Base-by-base conservation (phyloP, 805 yeast species). In the Kuraishia molischiana region DNA sequence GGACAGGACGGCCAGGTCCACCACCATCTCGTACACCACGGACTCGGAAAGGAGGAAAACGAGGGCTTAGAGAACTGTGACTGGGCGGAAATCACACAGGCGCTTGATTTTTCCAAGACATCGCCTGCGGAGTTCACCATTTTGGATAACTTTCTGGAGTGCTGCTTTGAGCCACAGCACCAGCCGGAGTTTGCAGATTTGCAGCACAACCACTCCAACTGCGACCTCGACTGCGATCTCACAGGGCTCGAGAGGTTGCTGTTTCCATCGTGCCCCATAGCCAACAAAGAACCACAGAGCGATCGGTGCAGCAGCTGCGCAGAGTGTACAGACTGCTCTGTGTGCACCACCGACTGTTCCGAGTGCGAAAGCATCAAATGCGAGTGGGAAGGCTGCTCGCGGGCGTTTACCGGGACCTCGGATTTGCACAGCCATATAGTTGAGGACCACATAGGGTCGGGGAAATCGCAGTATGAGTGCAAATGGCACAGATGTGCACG, bases 401-500 rank as follows among this genome's bases (percentile, higher is more conserved):
- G 13, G 6, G 43, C 43, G 2, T 87, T 85, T 49, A 40, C 50
- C 3, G 54, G 69, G 4, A 71, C 82, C 3, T 73, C 74, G 11
- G 81, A 70, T 4, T 64, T 92, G 37, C 85, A 87, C 29, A 63
- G 70, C 4, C 98, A 92, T 57, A 50, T 92, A 15, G 69, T 77
- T 6, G 56, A 62, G 4, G 67, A 58, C 15, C 98, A 92, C 53
- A 64, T 92, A 14, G 82, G 83, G 2, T 70, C 79, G 8, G 87
- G 96, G 2, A 72, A 81, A 52, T 70, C 81, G 2, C 56, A 61
- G 18, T 86, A 89, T 51, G 55, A 57, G 11, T 92, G 98, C 53
- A 50, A 58, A 30, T 92, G 98, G 98, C 55, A 66, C 8, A 80
- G 73, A 2, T 92, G 98, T 58, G 70, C 69, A 18, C 71, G 96